These are phyloP conservation scores for Protomyces arabidopsidicola DNA, from an alignment of 1,139 yeast species.

Conservation along the genomic window DNA sequence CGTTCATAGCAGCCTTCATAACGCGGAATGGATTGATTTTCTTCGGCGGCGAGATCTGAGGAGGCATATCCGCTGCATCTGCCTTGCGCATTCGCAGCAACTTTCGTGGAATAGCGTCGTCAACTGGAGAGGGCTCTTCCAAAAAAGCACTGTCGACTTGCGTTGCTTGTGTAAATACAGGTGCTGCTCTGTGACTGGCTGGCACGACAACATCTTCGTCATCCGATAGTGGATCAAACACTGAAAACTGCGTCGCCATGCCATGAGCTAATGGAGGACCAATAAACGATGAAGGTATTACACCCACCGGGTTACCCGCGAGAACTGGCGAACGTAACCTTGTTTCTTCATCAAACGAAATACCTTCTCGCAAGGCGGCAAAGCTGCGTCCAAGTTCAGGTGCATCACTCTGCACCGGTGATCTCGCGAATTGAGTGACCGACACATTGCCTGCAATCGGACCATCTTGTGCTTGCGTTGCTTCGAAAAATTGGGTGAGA, in stretches of 20 bases:
- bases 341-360: not conserved
- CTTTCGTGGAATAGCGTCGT: not conserved
- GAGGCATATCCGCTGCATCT: not conserved
- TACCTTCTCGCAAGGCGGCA: not conserved
- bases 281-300: constrained; percentile 2
- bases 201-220: constrained; percentile 1
- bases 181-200: not conserved
- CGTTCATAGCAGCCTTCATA: constrained; percentile 29
- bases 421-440: not conserved
- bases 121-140: not conserved
- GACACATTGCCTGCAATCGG: not conserved
- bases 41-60: not conserved
- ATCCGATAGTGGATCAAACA: constrained; percentile 29
- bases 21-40: constrained; percentile 7
- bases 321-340: not conserved
- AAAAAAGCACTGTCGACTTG: constrained; percentile 1
- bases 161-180: constrained; percentile 20
- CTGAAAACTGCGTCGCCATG: constrained; percentile 25
- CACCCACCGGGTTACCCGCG: not conserved
- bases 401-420: not conserved
- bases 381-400: not conserved
- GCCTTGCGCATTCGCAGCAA: constrained; percentile 11
- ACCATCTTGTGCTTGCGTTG: not conserved
- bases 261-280: not conserved
- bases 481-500: constrained; percentile 17